Conservation (phyloP, 495 filamentous ascomycete species). For the Alectoria sarmentosa region DNA sequence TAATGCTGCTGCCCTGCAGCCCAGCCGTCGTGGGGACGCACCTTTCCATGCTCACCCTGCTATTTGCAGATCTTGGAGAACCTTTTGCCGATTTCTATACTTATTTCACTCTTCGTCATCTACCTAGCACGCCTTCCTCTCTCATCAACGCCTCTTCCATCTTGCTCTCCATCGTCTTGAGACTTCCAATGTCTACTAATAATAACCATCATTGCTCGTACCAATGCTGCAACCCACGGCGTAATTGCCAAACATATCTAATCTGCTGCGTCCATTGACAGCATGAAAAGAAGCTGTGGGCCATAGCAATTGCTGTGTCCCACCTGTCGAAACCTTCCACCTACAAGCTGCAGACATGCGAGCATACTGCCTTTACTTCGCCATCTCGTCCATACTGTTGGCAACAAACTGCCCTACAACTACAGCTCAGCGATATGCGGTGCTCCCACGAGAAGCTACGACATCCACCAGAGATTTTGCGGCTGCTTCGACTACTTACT, state of each 20-base stretch:
- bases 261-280: background rate
- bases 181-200: background rate
- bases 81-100: background rate
- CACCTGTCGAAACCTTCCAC: background rate
- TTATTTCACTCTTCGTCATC: background rate
- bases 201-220: background rate
- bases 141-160: background rate
- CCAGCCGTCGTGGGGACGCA: background rate
- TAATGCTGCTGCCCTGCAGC: background rate
- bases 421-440: slow-evolving; percentile 10
- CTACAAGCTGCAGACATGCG: slow-evolving; percentile 12
- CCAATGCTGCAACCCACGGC: background rate
- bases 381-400: slow-evolving; percentile 6
- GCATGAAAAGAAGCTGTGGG: background rate
- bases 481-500: slow-evolving; percentile 10
- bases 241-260: background rate
- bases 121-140: background rate
- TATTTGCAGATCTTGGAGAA: background rate
- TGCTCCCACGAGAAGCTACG: slow-evolving; percentile 18
- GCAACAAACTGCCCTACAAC: slow-evolving; percentile 5
- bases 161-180: background rate
- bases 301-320: slow-evolving; percentile 4
- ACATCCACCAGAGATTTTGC: slow-evolving; percentile 9
- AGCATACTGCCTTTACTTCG: slow-evolving; percentile 4
- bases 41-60: background rate